Percentiles rank a stretch among this genome's conserved stretches.
Evolutionary conservation across 306 rosid species (phyloP).

Genomic region (Rosa rugosa): DNA sequence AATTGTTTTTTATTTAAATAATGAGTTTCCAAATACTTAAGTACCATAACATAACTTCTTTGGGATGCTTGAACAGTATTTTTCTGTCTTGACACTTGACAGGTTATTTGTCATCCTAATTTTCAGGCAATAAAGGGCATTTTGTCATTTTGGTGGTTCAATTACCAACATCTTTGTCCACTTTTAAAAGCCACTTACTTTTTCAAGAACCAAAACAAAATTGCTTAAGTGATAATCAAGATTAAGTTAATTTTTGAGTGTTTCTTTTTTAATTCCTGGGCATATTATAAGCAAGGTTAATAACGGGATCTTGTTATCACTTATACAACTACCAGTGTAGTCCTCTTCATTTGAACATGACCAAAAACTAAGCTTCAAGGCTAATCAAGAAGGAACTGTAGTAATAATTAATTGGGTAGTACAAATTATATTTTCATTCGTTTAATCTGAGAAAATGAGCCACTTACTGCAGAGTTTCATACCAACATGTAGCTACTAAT

Average conservation of each 20-base stretch:
- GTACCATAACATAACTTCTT: not conserved
- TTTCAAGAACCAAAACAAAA: not conserved
- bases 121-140: not conserved
- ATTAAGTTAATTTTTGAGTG: not conserved
- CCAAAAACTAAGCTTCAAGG: not conserved
- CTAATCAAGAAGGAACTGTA: not conserved
- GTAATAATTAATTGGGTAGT: not conserved
- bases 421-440: too few species aligned
- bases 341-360: not conserved
- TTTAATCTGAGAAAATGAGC: not conserved
- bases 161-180: not conserved
- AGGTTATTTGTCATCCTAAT: not conserved
- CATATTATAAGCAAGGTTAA: not conserved
- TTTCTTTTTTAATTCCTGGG: not conserved
- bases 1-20: not conserved
- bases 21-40: not conserved
- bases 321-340: not conserved
- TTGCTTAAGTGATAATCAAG: constrained; percentile 4
- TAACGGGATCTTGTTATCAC: not conserved
- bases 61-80: not conserved
- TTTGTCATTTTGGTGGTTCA: constrained; percentile 6
- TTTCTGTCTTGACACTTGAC: not conserved
- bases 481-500: not conserved
- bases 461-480: not conserved
- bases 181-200: not conserved